A percentile compares a stretch with the other conserved stretches of the same genome.
Conservation (phyloP, 768 basidiomycete species). For the Cystoderma amianthinum region DNA sequence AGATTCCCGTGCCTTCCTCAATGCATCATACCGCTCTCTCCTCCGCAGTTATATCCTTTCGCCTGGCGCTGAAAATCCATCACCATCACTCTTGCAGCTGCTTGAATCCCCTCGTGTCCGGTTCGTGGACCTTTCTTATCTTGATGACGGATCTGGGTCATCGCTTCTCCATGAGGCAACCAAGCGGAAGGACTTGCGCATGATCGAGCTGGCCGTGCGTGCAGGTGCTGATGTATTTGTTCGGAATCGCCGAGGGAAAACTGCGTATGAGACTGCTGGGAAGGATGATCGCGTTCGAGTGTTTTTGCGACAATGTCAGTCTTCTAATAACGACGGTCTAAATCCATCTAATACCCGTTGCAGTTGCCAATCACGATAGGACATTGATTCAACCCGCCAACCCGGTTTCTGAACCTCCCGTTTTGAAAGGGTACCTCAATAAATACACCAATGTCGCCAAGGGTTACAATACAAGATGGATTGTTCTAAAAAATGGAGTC, state of each 20-base stretch:
- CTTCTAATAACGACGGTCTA: neutral
- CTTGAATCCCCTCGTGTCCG: constrained; percentile 63
- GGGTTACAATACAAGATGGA: constrained; percentile 89
- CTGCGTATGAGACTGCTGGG: constrained; percentile 58
- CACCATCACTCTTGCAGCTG: constrained; percentile 42
- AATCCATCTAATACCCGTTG: neutral
- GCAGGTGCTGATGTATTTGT: constrained; percentile 89
- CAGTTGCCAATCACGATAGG: constrained; percentile 78
- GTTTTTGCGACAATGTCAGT: constrained; percentile 79
- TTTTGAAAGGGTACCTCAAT: constrained; percentile 73
- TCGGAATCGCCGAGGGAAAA: constrained; percentile 67
- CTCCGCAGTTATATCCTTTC: constrained; percentile 72
- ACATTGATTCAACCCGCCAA: constrained; percentile 48
- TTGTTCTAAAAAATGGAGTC: constrained; percentile 80
- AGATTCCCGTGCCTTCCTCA: constrained; percentile 77
- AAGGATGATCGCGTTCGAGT: constrained; percentile 79
- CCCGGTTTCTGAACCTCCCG: constrained; percentile 44
- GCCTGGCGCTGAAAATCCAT: constrained; percentile 29
- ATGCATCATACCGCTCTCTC: constrained; percentile 67
- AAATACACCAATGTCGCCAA: constrained; percentile 92
- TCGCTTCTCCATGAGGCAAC: constrained; percentile 87
- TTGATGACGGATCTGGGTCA: constrained; percentile 73
- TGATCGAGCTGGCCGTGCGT: constrained; percentile 80
- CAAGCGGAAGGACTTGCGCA: constrained; percentile 65
- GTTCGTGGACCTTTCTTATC: constrained; percentile 70